Percentiles rank a stretch among this genome's conserved stretches.
phyloP scores from a whole-genome alignment of 208 protist genomes.

The Vickermania spadyakhi region DNA sequence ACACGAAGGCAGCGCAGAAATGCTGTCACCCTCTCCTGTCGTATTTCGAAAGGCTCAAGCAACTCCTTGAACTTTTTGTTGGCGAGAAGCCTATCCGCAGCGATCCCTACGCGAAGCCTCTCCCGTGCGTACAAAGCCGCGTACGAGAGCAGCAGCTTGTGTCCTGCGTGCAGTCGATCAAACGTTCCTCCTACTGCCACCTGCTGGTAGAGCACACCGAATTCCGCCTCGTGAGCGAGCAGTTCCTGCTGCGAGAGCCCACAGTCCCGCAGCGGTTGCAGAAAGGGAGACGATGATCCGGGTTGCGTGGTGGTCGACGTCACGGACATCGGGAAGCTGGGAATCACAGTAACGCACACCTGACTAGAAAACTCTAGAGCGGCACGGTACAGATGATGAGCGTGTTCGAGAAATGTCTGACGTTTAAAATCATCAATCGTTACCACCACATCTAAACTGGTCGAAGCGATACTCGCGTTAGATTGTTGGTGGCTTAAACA shows the following conservation, averaged over 20 bases:
- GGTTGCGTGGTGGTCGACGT: neutral
- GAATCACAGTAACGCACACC: conserved; percentile 50
- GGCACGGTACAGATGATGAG: conserved; percentile 43
- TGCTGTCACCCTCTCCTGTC: conserved; percentile 24
- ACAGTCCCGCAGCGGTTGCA: neutral
- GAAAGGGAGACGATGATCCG: neutral
- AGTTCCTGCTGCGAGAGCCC: conserved; percentile 4
- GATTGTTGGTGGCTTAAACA: neutral
- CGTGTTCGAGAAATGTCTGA: conserved; percentile 52
- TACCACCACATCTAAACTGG: conserved; percentile 28
- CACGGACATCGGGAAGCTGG: conserved; percentile 1
- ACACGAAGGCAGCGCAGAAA: conserved; percentile 46
- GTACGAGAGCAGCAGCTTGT: conserved; percentile 81
- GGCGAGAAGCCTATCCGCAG: conserved; percentile 32
- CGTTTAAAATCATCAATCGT: conserved; percentile 35
- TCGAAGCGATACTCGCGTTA: neutral
- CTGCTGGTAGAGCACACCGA: conserved; percentile 48
- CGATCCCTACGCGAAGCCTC: conserved; percentile 65
- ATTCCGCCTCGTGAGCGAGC: conserved; percentile 22
- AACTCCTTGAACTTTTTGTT: conserved; percentile 59
- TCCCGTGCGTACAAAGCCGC: conserved; percentile 48
- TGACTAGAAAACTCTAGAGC: conserved; percentile 26
- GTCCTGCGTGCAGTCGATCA: conserved; percentile 82
- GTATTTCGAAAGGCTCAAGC: conserved; percentile 58
- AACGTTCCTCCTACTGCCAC: conserved; percentile 88